These are phyloP conservation scores for Cercophora newfieldiana DNA, from an alignment of 495 filamentous ascomycete genomes.

Conservation along the genomic window DNA sequence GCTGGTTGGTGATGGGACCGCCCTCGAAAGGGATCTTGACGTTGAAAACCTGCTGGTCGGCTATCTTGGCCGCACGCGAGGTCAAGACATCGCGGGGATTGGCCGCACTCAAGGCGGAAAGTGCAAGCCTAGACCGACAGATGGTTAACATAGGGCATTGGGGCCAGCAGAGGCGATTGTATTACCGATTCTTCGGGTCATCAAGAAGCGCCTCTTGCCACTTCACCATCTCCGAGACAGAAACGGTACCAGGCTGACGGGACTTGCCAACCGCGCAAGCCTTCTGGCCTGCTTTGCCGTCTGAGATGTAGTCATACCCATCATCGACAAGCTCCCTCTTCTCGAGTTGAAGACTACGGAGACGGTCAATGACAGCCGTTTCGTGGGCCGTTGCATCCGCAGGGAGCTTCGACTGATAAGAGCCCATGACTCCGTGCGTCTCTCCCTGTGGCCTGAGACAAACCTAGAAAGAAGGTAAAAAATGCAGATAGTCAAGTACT, in stretches of 20 bases:
- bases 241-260: conserved; percentile 44
- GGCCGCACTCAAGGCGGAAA: conserved; percentile 63
- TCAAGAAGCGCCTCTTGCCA: conserved; percentile 63
- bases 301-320: conserved; percentile 50
- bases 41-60: conserved; percentile 79
- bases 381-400: conserved; percentile 32
- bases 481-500: background rate
- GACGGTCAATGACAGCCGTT: conserved; percentile 45
- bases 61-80: conserved; percentile 55
- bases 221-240: conserved; percentile 44
- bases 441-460: background rate
- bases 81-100: conserved; percentile 56
- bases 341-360: conserved; percentile 41
- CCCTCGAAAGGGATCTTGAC: conserved; percentile 80
- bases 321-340: conserved; percentile 33
- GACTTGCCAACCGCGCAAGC: conserved; percentile 9
- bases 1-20: conserved; percentile 80
- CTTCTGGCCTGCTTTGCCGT: conserved; percentile 17
- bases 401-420: conserved; percentile 45
- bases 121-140: conserved; percentile 53
- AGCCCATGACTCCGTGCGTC: conserved; percentile 43
- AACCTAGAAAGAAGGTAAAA: background rate
- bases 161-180: background rate
- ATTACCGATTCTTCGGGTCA: conserved; percentile 63
- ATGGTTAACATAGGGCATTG: background rate